Conservation (phyloP, 2,329 filamentous ascomycete species). For the Trichoderma arundinaceum region DNA sequence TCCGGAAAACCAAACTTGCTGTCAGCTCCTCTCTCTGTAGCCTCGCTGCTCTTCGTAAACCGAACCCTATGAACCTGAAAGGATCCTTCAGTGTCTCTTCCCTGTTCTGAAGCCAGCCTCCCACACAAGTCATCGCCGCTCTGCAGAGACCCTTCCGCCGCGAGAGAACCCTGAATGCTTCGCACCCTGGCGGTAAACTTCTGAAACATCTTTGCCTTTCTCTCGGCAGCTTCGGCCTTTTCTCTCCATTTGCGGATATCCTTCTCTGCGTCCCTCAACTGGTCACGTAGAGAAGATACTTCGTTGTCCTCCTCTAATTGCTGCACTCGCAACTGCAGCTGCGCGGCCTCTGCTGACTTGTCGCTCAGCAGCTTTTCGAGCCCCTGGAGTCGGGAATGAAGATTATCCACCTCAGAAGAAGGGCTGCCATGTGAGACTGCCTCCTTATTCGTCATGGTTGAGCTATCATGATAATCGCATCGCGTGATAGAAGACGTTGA, state of each 20-base stretch:
- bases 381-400: slow-evolving; percentile 56
- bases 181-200: slow-evolving; percentile 47
- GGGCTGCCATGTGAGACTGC: neutral
- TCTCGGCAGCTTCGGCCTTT: slow-evolving; percentile 62
- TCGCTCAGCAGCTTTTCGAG: slow-evolving; percentile 55
- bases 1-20: neutral
- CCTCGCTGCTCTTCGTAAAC: slow-evolving; percentile 1
- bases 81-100: neutral
- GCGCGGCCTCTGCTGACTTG: slow-evolving; percentile 53
- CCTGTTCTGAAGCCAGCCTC: neutral
- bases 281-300: slow-evolving; percentile 47
- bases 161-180: slow-evolving; percentile 39
- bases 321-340: slow-evolving; percentile 54
- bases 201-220: slow-evolving; percentile 55
- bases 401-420: slow-evolving; percentile 31
- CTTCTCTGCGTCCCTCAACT: slow-evolving; percentile 49
- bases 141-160: slow-evolving; percentile 6
- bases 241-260: slow-evolving; percentile 56
- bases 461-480: neutral
- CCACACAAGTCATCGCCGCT: neutral
- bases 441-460: neutral
- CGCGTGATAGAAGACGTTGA: neutral
- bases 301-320: slow-evolving; percentile 48
- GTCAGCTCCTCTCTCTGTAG: neutral
- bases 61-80: slow-evolving; percentile 19